Evolutionary conservation across 352 stramenopile genomes (phyloP).

Genomic region (Pythium biforme): DNA sequence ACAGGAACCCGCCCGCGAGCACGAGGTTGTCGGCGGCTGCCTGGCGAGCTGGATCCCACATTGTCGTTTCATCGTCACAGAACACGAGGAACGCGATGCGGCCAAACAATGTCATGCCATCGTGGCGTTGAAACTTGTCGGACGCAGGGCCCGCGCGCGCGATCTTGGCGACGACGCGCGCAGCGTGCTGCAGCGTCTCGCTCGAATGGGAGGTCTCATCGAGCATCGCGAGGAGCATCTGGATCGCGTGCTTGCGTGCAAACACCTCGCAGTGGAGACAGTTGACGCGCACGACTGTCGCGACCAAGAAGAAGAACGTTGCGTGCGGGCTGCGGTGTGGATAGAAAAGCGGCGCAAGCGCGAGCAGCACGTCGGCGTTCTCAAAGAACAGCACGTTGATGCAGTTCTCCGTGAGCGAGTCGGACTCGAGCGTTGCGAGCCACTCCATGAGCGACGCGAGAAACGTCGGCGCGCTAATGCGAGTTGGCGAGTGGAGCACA

Average conservation of each 20-base stretch:
- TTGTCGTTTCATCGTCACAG: neutral
- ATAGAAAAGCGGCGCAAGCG: slow-evolving; percentile 21
- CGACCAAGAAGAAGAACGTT: slow-evolving; percentile 32
- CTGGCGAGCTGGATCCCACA: neutral
- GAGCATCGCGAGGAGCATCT: slow-evolving; percentile 17
- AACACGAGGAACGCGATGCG: slow-evolving; percentile 21
- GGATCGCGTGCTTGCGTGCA: slow-evolving; percentile 26
- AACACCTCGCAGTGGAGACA: slow-evolving; percentile 33
- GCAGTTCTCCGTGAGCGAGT: slow-evolving; percentile 33
- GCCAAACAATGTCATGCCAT: slow-evolving; percentile 26
- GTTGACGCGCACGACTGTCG: slow-evolving; percentile 27
- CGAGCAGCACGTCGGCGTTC: slow-evolving; percentile 30
- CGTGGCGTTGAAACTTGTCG: slow-evolving; percentile 30
- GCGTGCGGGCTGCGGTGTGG: slow-evolving; percentile 16
- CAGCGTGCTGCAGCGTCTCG: slow-evolving; percentile 27
- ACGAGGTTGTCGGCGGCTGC: slow-evolving; percentile 31
- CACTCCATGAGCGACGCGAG: slow-evolving; percentile 32
- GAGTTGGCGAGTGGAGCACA: too few relatives aligned
- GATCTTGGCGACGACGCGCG: slow-evolving; percentile 32
- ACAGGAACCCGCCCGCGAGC: slow-evolving; percentile 31
- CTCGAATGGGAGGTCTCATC: neutral
- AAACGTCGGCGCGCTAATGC: slow-evolving; percentile 22
- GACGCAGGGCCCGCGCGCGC: slow-evolving; percentile 13
- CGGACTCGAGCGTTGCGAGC: slow-evolving; percentile 31
- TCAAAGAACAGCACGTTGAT: slow-evolving; percentile 37